A percentile compares a stretch with the other conserved stretches of the same genome.
Conservation (phyloP, 768 basidiomycete species). For the Cyclocybe aegerita region DNA sequence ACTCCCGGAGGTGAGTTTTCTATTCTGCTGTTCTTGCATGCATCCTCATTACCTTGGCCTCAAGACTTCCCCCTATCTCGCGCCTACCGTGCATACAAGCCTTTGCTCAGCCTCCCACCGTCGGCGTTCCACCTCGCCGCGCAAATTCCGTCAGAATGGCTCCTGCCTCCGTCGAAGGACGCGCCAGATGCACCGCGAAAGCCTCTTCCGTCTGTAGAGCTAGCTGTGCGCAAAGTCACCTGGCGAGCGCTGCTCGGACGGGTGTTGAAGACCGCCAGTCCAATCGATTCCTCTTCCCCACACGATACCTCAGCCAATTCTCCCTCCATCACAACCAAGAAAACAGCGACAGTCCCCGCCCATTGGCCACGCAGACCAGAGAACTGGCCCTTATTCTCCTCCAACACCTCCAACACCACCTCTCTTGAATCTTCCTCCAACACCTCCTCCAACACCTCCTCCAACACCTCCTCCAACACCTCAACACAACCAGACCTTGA, state of each 20-base stretch:
- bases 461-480: neutral
- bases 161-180: slow-evolving; percentile 20
- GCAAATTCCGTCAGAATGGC: slow-evolving; percentile 68
- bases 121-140: slow-evolving; percentile 70
- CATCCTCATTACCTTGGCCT: neutral
- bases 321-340: no score
- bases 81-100: slow-evolving; percentile 23
- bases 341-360: slow-evolving; percentile 19
- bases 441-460: neutral
- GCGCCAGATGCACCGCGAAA: slow-evolving; percentile 15
- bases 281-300: neutral
- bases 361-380: slow-evolving; percentile 21
- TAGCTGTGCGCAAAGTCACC: slow-evolving; percentile 65
- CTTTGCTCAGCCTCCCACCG: slow-evolving; percentile 39
- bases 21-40: slow-evolving; percentile 1
- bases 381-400: neutral
- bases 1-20: slow-evolving; percentile 41
- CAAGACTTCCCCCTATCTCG: slow-evolving; percentile 60
- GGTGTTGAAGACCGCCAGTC: slow-evolving; percentile 10
- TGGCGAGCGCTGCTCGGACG: slow-evolving; percentile 62
- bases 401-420: neutral
- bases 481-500: neutral
- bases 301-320: neutral
- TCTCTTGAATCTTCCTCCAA: neutral
- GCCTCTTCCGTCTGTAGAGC: slow-evolving; percentile 33